Percentiles rank a stretch among this genome's conserved stretches.
These are phyloP conservation scores for Panicum virgatum DNA, from an alignment of 202 grass and related monocot species.

Conservation along the genomic window DNA sequence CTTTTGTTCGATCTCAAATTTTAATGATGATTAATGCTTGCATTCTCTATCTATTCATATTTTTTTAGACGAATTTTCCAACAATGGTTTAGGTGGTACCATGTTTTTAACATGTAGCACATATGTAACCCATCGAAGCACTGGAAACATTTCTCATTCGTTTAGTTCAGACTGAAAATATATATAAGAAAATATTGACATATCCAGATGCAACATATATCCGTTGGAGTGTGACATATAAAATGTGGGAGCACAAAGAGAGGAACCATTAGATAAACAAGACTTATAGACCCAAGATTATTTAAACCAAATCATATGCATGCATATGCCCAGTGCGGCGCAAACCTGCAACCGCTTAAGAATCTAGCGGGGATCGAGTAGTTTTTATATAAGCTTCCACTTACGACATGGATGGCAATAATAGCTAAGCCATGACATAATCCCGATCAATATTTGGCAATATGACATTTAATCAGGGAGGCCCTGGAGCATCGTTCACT, in stretches of 20 bases:
- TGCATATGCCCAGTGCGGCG: background rate
- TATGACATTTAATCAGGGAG: constrained; percentile 10
- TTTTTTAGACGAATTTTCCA: no score
- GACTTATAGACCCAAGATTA: constrained; percentile 30
- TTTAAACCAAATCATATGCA: constrained; percentile 22
- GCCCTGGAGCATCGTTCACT: background rate
- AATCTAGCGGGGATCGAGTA: background rate
- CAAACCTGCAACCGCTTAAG: constrained; percentile 25
- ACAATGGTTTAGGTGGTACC: no score
- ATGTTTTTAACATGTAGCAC: background rate
- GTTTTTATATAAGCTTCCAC: background rate
- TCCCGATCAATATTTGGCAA: constrained; percentile 9
- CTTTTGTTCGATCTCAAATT: no score
- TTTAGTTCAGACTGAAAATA: background rate
- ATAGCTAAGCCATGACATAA: constrained; percentile 61
- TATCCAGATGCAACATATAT: background rate
- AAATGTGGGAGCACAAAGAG: constrained; percentile 10
- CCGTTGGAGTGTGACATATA: background rate
- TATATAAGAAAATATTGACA: background rate
- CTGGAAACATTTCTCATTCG: background rate
- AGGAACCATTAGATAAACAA: constrained; percentile 24
- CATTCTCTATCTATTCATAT: no score
- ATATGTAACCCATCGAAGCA: background rate
- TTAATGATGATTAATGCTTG: no score
- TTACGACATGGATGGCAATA: constrained; percentile 18